phyloP scores from a whole-genome alignment of 768 basidiomycete genomes.

The Boletellus ananiceps region DNA sequence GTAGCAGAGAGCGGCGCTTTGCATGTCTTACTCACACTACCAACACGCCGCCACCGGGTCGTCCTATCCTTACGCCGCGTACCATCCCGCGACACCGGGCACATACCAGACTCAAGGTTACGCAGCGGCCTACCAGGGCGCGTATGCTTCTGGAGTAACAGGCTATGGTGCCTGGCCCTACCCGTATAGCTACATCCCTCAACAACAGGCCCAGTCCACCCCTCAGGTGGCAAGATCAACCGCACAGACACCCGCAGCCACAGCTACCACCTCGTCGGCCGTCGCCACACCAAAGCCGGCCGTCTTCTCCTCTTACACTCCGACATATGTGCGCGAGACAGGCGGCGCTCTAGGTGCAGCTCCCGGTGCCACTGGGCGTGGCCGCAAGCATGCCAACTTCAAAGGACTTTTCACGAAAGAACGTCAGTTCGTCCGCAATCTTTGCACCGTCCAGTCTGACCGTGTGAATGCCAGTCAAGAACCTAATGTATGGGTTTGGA shows the following conservation, averaged over 20 bases:
- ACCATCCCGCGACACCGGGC: conserved; percentile 45
- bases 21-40: conserved; percentile 36
- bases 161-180: conserved; percentile 70
- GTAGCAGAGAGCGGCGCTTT: not conserved
- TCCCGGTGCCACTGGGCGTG: conserved; percentile 41
- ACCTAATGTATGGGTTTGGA: conserved; percentile 90
- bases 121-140: conserved; percentile 38
- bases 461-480: conserved; percentile 52
- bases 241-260: conserved; percentile 26
- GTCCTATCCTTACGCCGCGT: conserved; percentile 63
- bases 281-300: conserved; percentile 35
- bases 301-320: conserved; percentile 55
- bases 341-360: conserved; percentile 33
- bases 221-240: conserved; percentile 28
- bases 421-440: conserved; percentile 42
- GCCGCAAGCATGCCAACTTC: conserved; percentile 62
- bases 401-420: conserved; percentile 80
- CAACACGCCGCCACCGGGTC: conserved; percentile 41
- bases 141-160: conserved; percentile 62
- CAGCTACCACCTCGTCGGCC: conserved; percentile 30
- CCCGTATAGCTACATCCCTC: conserved; percentile 56
- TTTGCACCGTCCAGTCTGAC: conserved; percentile 9
- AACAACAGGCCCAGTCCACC: conserved; percentile 29
- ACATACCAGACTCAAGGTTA: conserved; percentile 49
- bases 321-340: conserved; percentile 48